These are phyloP conservation scores for Stylosanthes scabra DNA, from an alignment of 331 rosid species.

Conservation along the genomic window DNA sequence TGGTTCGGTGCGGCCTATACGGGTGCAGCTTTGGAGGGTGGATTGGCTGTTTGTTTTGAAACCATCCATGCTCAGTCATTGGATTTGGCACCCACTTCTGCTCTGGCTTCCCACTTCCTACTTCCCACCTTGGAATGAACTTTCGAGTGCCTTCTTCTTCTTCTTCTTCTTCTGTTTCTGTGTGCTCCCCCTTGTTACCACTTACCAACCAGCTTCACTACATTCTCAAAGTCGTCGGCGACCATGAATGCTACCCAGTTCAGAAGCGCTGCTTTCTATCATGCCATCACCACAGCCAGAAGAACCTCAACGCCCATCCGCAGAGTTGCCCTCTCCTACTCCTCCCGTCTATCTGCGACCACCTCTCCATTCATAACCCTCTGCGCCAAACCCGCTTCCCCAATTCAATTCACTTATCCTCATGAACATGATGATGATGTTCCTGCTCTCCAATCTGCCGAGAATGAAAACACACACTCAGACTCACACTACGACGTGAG, in stretches of 20 bases:
- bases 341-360: neutral
- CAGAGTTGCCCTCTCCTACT: neutral
- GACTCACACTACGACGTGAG: conserved; percentile 25
- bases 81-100: neutral
- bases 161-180: neutral
- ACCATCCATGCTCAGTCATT: neutral
- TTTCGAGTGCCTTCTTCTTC: neutral
- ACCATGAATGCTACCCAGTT: conserved; percentile 53
- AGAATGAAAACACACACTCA: neutral
- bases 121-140: neutral
- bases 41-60: no score
- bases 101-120: neutral
- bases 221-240: conserved; percentile 6
- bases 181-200: neutral
- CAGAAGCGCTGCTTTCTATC: conserved; percentile 44
- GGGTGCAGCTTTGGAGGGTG: neutral
- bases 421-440: conserved; percentile 1
- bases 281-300: conserved; percentile 9
- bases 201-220: neutral
- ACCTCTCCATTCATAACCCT: conserved; percentile 28
- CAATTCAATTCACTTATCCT: conserved; percentile 25
- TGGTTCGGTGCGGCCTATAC: neutral
- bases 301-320: neutral
- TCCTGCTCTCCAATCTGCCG: conserved; percentile 8
- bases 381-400: conserved; percentile 27